Conservation (phyloP, 2,329 filamentous ascomycete species). For the Trichoderma harzianum region DNA sequence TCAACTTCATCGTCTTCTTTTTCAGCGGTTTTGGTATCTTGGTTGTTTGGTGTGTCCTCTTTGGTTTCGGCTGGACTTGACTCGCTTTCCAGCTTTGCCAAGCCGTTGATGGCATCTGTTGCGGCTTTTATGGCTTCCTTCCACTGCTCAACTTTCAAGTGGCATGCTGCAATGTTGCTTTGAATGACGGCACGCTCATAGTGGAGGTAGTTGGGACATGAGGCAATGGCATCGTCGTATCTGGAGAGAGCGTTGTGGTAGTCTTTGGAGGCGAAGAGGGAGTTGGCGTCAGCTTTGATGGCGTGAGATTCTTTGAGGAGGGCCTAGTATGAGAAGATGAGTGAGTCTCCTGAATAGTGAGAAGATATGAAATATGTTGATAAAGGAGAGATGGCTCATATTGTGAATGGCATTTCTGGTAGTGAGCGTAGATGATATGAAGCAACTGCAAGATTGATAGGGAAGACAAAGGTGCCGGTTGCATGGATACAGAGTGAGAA, state of each 20-base stretch:
- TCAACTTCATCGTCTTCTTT: conserved; percentile 47
- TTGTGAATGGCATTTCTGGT: neutral
- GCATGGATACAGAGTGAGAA: neutral
- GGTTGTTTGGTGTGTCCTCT: conserved; percentile 31
- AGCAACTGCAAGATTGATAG: neutral
- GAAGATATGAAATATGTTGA: neutral
- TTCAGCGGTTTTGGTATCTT: conserved; percentile 36
- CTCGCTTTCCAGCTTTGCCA: conserved; percentile 58
- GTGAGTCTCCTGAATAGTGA: neutral
- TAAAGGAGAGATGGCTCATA: neutral
- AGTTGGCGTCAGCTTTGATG: conserved; percentile 74
- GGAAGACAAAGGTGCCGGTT: neutral
- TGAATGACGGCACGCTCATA: conserved; percentile 84
- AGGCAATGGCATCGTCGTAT: conserved; percentile 76
- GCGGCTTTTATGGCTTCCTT: conserved; percentile 75
- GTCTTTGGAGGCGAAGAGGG: conserved; percentile 68
- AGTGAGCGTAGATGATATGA: neutral
- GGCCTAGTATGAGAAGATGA: conserved; percentile 39
- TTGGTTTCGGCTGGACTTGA: neutral
- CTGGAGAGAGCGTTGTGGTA: conserved; percentile 76
- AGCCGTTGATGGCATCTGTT: conserved; percentile 65
- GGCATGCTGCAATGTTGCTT: conserved; percentile 85
- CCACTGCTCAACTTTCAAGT: conserved; percentile 82
- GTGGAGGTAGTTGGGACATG: conserved; percentile 79
- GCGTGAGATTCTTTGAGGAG: conserved; percentile 69